Base-by-base conservation (phyloP, 139 green algal genomes). In the Chlamydomonas applanata region DNA sequence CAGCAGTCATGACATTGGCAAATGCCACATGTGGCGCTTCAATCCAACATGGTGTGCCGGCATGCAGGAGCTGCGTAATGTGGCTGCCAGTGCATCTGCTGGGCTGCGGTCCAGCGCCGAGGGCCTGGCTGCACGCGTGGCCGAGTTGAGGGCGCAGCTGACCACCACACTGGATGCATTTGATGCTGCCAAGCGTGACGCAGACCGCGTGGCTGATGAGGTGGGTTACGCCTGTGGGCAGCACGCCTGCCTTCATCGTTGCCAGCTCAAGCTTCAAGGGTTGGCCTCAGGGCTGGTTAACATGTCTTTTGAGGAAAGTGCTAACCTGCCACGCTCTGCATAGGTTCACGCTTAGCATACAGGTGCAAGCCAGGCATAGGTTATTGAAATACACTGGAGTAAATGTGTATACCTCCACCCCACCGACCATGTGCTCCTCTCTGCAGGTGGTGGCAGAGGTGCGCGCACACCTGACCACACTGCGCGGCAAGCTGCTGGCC, bases 31-130 rank as follows among this genome's bases (percentile, higher is more conserved):
- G n/a, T n/a, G n/a, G n/a, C n/a, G n/a, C n/a, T n/a, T n/a, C n/a
- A n/a, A n/a, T n/a, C n/a, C n/a, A n/a, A n/a, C n/a, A n/a, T n/a
- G n/a, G n/a, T n/a, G n/a, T n/a, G n/a, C n/a, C n/a, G n/a, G n/a
- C n/a, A n/a, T n/a, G n/a, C n/a, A 75, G 69, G 82, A 94, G 89
- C 80, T 94, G 32, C 79, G 77, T 71, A 93, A 93, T 53, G 82
- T 91, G 53, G 74, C 83, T 1, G 36, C 72, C 11, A 61, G 79
- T 34, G 85, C 76, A 56, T 69, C 75, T 13, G 84, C 63, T 14
- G 81, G 77, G 3, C 83, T 94, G 59, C 75, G 80, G 49, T 71
- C 67, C 45, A 81, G 78, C 54, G 78, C 86, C 57, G 74, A 70
- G 22, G 34, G n/a, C 20, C 82, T 94, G 74, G 44, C 72, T n/a